These are phyloP conservation scores for Penicillium simplicissimum DNA, from an alignment of 495 filamentous ascomycete species.

Conservation along the genomic window DNA sequence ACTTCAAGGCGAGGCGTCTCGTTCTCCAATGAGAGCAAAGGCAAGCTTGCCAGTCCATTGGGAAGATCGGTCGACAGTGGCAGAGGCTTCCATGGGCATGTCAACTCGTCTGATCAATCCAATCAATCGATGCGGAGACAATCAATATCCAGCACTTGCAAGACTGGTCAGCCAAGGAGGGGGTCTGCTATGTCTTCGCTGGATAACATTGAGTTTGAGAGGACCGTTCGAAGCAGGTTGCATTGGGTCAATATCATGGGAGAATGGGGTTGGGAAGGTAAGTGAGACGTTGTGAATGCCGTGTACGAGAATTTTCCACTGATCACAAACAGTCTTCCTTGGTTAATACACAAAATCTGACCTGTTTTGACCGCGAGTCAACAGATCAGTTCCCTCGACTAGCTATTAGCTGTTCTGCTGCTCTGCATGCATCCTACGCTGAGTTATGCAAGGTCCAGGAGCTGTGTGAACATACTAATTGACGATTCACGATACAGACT, in stretches of 20 bases:
- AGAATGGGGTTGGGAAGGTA: constrained; percentile 79
- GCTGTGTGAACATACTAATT: constrained; percentile 11
- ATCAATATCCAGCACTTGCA: constrained; percentile 1
- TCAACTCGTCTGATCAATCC: constrained; percentile 16
- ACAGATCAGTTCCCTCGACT: background rate
- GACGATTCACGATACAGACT: constrained; percentile 12
- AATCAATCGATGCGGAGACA: constrained; percentile 11
- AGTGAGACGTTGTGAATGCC: constrained; percentile 14
- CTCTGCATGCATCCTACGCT: background rate
- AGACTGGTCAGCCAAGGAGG: constrained; percentile 20
- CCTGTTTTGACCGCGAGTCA: background rate
- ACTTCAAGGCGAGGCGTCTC: constrained; percentile 17
- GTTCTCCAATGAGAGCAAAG: constrained; percentile 10
- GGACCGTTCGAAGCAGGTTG: constrained; percentile 65
- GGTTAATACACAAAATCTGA: background rate
- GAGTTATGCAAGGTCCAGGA: background rate
- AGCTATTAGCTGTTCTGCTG: background rate
- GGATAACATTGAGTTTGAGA: constrained; percentile 60
- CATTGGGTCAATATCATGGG: constrained; percentile 83
- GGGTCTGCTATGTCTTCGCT: constrained; percentile 36
- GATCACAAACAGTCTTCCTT: constrained; percentile 13
- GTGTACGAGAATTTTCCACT: background rate
- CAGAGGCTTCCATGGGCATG: constrained; percentile 5
- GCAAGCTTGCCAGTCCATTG: constrained; percentile 1
- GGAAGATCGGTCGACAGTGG: constrained; percentile 8